Base-by-base conservation (phyloP, 495 filamentous ascomycete species). In the Hypoxylon fuscum region DNA sequence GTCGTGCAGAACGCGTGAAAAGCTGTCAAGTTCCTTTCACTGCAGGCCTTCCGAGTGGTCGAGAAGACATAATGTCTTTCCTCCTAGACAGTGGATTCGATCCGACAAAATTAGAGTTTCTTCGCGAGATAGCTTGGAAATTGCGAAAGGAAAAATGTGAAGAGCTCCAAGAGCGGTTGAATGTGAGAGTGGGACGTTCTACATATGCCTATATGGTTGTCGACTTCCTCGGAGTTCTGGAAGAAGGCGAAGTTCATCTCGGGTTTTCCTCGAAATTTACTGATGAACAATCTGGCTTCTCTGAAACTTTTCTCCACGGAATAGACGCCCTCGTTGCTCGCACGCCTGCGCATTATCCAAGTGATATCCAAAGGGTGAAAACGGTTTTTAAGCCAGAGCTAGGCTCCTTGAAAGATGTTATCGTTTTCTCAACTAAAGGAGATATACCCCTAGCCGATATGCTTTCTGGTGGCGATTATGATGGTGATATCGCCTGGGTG, bases 401-500 rank as follows among this genome's bases (percentile, higher is more conserved):
- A 0, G 81, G 85, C 3, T 82, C 87, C n/a, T 80, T 96, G 15
- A 87, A 89, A 58, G 91, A 97, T 69, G 90, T 97, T 5, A 88
- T 96, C 55, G 85, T 97, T 1, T 97, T 98, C 65, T 81, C 95
- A 0, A 81, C 81, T 0, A 84, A 83, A 63, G 93, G 95, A 0
- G 46, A 82, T 9, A 80, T 81, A 17, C 84, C 92, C 0, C 81
- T 96, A 0, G 95, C 93, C 0, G 83, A 87, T 27, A 90, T 91
- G 72, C 79, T 97, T 0, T 95, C 92, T 3, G 95, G 94, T 11
- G 95, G 95, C 7, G 95, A 98, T 73, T 97, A 97, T 70, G 94
- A 97, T 57, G 95, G 95, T 0, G 95, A 98, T 63, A 88, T 81
- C 35, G 90, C 87, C 0, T 95, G 92, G 93, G 78, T 96, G 12